These are phyloP conservation scores for Xylaria grammica DNA, from an alignment of 495 filamentous ascomycete genomes.

Conservation along the genomic window DNA sequence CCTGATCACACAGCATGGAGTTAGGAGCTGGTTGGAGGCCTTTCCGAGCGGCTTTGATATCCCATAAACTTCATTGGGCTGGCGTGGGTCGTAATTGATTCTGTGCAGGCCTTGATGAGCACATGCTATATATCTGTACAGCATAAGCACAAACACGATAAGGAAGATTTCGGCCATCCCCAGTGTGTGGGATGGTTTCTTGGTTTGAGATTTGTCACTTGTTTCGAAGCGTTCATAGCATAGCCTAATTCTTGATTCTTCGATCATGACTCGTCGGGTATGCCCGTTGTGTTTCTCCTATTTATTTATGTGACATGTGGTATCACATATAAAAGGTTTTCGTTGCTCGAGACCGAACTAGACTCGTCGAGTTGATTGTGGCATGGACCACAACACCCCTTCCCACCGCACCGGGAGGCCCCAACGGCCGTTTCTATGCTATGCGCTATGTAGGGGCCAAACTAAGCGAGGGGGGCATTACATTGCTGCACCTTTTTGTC, in stretches of 20 bases:
- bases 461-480: too few species aligned
- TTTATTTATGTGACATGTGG: not conserved
- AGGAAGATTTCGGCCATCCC: not conserved
- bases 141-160: too few species aligned
- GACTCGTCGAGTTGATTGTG: too few species aligned
- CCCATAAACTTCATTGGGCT: not conserved
- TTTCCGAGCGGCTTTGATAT: not conserved
- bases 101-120: not conserved
- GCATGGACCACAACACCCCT: too few species aligned
- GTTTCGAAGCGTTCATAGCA: not conserved
- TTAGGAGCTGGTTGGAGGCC: conserved; percentile 17
- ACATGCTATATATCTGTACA: not conserved
- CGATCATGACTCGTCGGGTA: not conserved
- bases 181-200: not conserved
- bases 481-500: too few species aligned
- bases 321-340: not conserved
- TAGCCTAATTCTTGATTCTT: not conserved
- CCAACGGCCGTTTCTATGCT: too few species aligned
- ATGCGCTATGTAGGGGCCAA: too few species aligned
- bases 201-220: not conserved
- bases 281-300: not conserved
- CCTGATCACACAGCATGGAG: conserved; percentile 21
- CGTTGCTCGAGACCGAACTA: too few species aligned
- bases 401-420: too few species aligned
- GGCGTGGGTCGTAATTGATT: conserved; percentile 12